Percentiles rank a stretch among this genome's conserved stretches.
Evolutionary conservation across 2,329 filamentous ascomycete genomes (phyloP).

Genomic region (Beauveria sp.): DNA sequence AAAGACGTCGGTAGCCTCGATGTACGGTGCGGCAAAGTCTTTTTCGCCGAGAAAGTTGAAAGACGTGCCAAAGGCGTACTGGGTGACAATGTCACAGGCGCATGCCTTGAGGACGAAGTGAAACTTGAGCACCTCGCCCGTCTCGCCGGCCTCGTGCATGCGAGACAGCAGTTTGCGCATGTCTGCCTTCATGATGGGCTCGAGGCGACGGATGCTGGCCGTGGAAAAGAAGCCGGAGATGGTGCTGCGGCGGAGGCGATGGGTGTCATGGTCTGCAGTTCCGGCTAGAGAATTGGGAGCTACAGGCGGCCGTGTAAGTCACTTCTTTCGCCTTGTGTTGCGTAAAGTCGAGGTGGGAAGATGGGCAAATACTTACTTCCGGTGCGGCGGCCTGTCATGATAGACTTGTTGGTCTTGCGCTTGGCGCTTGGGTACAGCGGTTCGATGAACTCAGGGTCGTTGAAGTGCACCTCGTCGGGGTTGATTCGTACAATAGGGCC

Average conservation of each 20-base stretch:
- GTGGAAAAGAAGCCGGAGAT: conserved; percentile 3
- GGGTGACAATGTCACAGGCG: conserved; percentile 6
- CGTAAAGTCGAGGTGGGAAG: neutral
- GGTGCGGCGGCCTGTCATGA: conserved; percentile 1
- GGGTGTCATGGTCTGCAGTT: neutral
- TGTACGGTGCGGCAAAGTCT: neutral
- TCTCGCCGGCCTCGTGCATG: neutral
- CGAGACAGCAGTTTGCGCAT: neutral
- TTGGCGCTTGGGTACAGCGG: conserved; percentile 7
- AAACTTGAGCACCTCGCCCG: conserved; percentile 2
- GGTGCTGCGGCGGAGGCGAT: neutral
- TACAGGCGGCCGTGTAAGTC: neutral
- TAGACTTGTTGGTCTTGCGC: conserved; percentile 2
- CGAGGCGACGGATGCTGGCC: conserved; percentile 1
- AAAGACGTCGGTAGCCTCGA: neutral
- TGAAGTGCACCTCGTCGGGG: conserved; percentile 5
- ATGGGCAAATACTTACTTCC: neutral
- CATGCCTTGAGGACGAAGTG: conserved; percentile 1
- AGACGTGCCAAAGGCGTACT: conserved; percentile 3
- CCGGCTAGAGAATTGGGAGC: conserved; percentile 1
- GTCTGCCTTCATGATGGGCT: conserved; percentile 4
- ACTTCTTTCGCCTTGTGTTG: too few relatives aligned
- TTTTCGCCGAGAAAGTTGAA: conserved; percentile 1
- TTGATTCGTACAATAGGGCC: conserved; percentile 5
- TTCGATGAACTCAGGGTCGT: conserved; percentile 2